These are phyloP conservation scores for Ustilago shanxiensis DNA, from an alignment of 1,284 basidiomycete species.

Conservation along the genomic window DNA sequence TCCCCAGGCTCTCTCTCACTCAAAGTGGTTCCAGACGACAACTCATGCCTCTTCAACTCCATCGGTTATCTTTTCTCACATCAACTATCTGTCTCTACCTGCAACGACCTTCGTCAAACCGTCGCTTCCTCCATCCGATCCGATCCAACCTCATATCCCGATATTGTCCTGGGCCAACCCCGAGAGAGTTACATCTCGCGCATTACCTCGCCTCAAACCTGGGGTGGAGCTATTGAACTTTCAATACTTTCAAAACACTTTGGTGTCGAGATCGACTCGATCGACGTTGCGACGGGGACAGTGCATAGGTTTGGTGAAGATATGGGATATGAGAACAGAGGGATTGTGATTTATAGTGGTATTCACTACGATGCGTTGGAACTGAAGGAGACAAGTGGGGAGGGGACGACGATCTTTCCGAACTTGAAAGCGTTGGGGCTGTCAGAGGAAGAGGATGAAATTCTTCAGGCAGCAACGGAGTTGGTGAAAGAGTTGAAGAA, in stretches of 20 bases:
- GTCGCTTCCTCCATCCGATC: constrained; percentile 37
- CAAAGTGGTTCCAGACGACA: constrained; percentile 60
- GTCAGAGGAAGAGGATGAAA: constrained; percentile 21
- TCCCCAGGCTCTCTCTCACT: constrained; percentile 25
- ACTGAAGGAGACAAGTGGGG: constrained; percentile 18
- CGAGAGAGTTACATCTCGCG: constrained; percentile 41
- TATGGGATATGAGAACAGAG: constrained; percentile 29
- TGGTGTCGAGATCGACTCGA: constrained; percentile 39
- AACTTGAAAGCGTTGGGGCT: constrained; percentile 20
- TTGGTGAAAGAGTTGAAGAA: constrained; percentile 40
- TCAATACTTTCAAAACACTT: constrained; percentile 47
- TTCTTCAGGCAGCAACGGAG: constrained; percentile 36
- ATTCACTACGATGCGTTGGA: constrained; percentile 63
- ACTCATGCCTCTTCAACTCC: constrained; percentile 59
- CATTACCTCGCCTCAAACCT: constrained; percentile 30
- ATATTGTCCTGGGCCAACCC: constrained; percentile 51
- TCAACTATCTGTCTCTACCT: constrained; percentile 21
- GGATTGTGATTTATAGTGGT: constrained; percentile 51
- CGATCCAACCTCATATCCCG: constrained; percentile 39
- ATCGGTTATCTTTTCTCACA: constrained; percentile 38
- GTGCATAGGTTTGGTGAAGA: constrained; percentile 57
- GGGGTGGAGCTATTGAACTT: constrained; percentile 62
- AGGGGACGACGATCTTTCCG: constrained; percentile 43
- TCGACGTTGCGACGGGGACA: constrained; percentile 51
- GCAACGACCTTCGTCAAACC: constrained; percentile 29